phyloP scores from a whole-genome alignment of 108 stramenopile genomes.

The Skeletonema grethae region DNA sequence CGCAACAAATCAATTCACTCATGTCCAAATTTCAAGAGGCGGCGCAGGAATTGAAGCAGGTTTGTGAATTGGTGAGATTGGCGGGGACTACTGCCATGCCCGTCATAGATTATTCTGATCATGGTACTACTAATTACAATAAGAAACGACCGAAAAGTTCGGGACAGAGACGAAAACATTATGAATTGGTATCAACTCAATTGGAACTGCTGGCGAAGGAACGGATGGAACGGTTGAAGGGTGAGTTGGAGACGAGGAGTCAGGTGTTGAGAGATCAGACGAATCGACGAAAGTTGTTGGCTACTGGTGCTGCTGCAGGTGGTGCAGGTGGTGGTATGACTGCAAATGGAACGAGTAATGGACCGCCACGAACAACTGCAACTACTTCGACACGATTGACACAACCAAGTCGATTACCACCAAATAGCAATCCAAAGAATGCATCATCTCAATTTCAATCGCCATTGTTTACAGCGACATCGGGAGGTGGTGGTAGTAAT shows the following conservation, averaged over 20 bases:
- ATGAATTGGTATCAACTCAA: constrained; percentile 65
- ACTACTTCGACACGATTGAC: not conserved
- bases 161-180: constrained; percentile 64
- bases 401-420: constrained; percentile 14
- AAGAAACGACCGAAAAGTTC: constrained; percentile 18
- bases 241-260: constrained; percentile 68
- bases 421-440: constrained; percentile 7
- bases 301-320: constrained; percentile 22
- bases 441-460: constrained; percentile 41
- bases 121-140: not conserved
- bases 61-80: constrained; percentile 29
- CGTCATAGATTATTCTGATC: not conserved
- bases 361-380: not conserved
- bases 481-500: constrained; percentile 5
- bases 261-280: constrained; percentile 77
- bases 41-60: constrained; percentile 62
- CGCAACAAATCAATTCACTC: constrained; percentile 59
- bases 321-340: not conserved
- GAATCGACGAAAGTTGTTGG: constrained; percentile 68
- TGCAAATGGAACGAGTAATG: not conserved
- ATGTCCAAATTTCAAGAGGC: constrained; percentile 67
- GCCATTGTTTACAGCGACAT: constrained; percentile 46
- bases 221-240: constrained; percentile 55
- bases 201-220: constrained; percentile 62
- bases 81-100: constrained; percentile 21